Conservation (phyloP, 177 flowering plant genomes). For the Telopea speciosissima region DNA sequence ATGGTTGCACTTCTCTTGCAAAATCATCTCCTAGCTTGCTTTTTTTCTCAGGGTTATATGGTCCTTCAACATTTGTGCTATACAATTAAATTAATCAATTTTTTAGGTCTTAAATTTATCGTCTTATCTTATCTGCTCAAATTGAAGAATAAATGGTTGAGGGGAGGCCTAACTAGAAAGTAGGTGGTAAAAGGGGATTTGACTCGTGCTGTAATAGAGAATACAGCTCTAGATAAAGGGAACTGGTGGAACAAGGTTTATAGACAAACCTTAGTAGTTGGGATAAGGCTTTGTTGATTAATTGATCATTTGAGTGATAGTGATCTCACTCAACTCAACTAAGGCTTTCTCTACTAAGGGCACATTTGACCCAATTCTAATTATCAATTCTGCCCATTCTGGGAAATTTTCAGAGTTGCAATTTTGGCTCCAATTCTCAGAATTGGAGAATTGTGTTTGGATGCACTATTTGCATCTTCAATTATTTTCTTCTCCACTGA, state of each 20-base stretch:
- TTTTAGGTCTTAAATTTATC: background rate
- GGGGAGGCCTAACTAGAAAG: background rate
- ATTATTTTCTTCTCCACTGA: no score
- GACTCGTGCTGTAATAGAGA: background rate
- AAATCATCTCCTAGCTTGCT: background rate
- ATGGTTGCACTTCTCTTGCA: background rate
- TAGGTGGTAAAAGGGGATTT: background rate
- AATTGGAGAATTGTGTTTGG: no score
- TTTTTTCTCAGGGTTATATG: background rate
- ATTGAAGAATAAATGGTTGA: no score
- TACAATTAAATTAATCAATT: no score
- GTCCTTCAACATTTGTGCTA: background rate
- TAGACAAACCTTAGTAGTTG: background rate
- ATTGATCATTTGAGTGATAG: background rate
- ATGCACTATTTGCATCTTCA: no score
- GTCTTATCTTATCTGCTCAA: no score
- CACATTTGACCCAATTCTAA: no score
- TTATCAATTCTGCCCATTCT: no score
- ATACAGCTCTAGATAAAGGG: background rate
- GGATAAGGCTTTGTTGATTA: background rate
- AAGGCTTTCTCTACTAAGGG: no score
- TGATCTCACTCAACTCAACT: no score
- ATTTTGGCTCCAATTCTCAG: no score
- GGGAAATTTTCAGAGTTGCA: no score
- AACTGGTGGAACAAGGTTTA: background rate